Evolutionary conservation across 2,329 filamentous ascomycete species (phyloP), one percentile per base, ranked within the genome.

Genomic region (Aspergillus brunneoviolaceus): DNA sequence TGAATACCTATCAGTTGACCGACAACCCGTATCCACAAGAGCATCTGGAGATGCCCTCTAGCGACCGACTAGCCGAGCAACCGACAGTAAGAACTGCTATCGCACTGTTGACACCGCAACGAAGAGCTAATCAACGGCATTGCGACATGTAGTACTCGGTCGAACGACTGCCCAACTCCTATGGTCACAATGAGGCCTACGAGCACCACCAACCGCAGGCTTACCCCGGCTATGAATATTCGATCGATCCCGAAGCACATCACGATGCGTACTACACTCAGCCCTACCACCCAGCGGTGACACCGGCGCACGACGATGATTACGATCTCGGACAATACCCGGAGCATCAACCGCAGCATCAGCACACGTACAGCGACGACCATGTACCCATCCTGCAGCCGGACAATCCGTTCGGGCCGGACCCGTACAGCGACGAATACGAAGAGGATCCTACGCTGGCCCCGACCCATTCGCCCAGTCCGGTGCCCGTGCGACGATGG

Each of bases 221-320:
- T 62, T 84, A 85, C 64, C 80, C 82, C 48, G 82, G 81, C 62
- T 81, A 82, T 60, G 89, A 92, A 58, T 93, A 95, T 74, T 82
- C 87, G 4, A 78, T 96, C 62, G 87, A 92, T 70, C 92, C 94
- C 10, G 88, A 96, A 74, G 87, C 88, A 60, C 92, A 96, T 70
- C 91, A 95, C 72, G 91, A 96, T 76, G 85, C 87, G 58, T 96
- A 96, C 80, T 94, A 90, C 75, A 91, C 88, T 68, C 87, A 89
- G 66, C 89, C 91, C 1, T 96, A 96, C 75, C 85, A 92, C 65
- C 90, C 91, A 12, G 80, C 84, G 10, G 82, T 83, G 4, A 72
- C 73, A 0, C 74, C 74, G 0, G 80, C 85, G 42, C 27, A 27
- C 27, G 86, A 88, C 23, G 82, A 84, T 60, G 81, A 82, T 63